phyloP scores from a whole-genome alignment of 2,329 filamentous ascomycete species.

The Epichloe aotearoae region DNA sequence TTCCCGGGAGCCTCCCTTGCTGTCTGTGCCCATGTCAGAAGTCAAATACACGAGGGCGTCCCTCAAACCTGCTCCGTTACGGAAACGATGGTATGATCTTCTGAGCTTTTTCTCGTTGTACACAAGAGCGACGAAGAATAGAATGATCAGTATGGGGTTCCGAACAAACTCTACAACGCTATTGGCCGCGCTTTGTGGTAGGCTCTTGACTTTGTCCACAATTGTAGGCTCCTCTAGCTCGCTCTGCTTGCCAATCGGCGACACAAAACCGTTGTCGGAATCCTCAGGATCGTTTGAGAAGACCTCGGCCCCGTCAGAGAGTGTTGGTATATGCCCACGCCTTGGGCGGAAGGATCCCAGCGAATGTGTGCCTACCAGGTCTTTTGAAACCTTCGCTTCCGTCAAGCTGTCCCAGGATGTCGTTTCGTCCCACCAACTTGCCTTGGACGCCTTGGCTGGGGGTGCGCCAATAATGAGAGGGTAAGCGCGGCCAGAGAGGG shows the following conservation, averaged over 20 bases:
- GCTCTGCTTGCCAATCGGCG: conserved; percentile 14
- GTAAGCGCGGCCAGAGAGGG: conserved; percentile 75
- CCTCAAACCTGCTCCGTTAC: conserved; percentile 18
- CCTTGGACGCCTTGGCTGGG: conserved; percentile 28
- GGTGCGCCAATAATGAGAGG: conserved; percentile 66
- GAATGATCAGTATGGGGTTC: conserved; percentile 38
- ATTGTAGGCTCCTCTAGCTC: conserved; percentile 28
- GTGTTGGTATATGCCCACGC: conserved; percentile 22
- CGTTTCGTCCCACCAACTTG: conserved; percentile 34
- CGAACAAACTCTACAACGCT: conserved; percentile 41
- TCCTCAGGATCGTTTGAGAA: conserved; percentile 17
- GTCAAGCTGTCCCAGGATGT: conserved; percentile 26
- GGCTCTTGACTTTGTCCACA: conserved; percentile 34
- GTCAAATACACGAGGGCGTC: conserved; percentile 11
- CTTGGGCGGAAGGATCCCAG: conserved; percentile 24
- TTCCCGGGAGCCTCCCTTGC: neutral
- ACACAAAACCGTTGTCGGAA: conserved; percentile 20
- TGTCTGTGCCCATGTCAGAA: neutral
- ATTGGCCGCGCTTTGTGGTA: conserved; percentile 36
- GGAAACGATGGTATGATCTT: conserved; percentile 23
- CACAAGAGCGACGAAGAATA: conserved; percentile 29
- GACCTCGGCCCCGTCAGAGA: conserved; percentile 21
- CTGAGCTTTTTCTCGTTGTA: conserved; percentile 34
- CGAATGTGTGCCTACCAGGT: conserved; percentile 59
- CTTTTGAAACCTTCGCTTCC: conserved; percentile 40